Percentiles rank a stretch among this genome's conserved stretches.
Conservation (phyloP, 768 basidiomycete species). For the Lactifluus hygrophoroides region DNA sequence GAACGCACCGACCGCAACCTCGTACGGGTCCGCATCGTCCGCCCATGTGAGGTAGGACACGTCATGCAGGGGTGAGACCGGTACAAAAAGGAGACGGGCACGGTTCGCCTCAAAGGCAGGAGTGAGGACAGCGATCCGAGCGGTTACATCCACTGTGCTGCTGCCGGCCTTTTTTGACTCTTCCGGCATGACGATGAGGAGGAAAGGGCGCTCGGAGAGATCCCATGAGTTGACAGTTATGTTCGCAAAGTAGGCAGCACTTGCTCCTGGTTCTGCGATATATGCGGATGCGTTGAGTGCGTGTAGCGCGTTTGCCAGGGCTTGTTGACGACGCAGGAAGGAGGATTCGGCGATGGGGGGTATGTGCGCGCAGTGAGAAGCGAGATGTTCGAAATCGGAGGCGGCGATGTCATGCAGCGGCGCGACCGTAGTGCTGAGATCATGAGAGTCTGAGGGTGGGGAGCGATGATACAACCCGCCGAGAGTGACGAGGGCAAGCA, state of each 20-base stretch:
- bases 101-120: conserved; percentile 71
- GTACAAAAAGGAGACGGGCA: conserved; percentile 51
- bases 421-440: background rate
- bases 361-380: conserved; percentile 29
- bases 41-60: conserved; percentile 31
- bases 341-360: conserved; percentile 41
- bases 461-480: background rate
- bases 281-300: conserved; percentile 54
- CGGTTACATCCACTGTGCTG: conserved; percentile 23
- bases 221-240: conserved; percentile 54
- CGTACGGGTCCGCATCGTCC: conserved; percentile 31
- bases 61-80: conserved; percentile 28
- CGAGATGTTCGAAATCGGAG: background rate
- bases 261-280: conserved; percentile 73
- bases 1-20: conserved; percentile 60
- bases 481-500: background rate
- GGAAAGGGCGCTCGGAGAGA: conserved; percentile 71
- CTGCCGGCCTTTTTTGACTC: conserved; percentile 28
- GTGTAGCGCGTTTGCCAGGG: conserved; percentile 42
- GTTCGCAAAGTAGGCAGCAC: conserved; percentile 64
- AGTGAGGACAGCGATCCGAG: conserved; percentile 55
- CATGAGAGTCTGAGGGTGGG: background rate
- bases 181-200: conserved; percentile 52
- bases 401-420: conserved; percentile 25
- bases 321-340: conserved; percentile 44